Conservation (phyloP, 257 asterid genomes). For the Rhazya stricta region DNA sequence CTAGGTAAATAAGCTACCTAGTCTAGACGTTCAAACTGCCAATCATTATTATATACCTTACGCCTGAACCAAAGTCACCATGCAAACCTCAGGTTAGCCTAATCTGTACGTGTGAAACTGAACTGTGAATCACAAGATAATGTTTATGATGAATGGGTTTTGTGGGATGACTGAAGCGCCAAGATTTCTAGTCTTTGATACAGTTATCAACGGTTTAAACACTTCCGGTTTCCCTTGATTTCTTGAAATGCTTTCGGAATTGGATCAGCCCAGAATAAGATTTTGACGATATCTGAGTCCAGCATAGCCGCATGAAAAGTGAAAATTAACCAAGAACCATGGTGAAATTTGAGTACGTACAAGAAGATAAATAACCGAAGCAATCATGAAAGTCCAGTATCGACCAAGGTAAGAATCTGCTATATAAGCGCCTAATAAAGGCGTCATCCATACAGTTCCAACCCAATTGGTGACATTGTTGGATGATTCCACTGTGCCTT, state of each 20-base stretch:
- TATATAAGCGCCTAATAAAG: conserved; percentile 67
- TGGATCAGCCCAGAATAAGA: neutral
- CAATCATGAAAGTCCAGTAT: conserved; percentile 61
- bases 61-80: too few relatives aligned
- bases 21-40: too few relatives aligned
- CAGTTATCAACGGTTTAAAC: neutral
- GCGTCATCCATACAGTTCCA: conserved; percentile 81
- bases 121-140: too few relatives aligned
- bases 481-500: conserved; percentile 73
- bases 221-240: neutral
- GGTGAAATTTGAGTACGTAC: conserved; percentile 18
- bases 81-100: too few relatives aligned
- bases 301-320: neutral
- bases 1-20: too few relatives aligned
- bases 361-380: conserved; percentile 50
- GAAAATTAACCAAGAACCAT: neutral
- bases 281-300: too few relatives aligned
- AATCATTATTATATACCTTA: too few relatives aligned
- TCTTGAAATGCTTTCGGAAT: neutral
- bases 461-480: conserved; percentile 74
- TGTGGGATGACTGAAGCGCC: neutral
- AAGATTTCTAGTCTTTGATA: neutral
- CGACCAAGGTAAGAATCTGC: conserved; percentile 74
- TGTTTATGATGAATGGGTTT: too few relatives aligned
- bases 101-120: too few relatives aligned